Evolutionary conservation across 352 stramenopile species (phyloP).

Genomic region (Thalassiosira sp.): DNA sequence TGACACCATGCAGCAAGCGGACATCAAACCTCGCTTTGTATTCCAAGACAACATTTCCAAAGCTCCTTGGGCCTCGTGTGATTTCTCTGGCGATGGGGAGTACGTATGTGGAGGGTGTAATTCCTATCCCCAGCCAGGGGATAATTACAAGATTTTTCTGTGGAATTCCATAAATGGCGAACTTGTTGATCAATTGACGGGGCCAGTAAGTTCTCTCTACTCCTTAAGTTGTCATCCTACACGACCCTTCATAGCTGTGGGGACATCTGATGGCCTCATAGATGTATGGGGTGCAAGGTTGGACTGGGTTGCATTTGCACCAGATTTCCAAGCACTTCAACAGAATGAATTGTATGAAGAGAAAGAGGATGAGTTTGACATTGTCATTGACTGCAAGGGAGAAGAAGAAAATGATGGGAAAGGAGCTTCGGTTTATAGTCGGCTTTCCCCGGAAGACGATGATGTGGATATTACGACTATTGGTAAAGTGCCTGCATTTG

Average conservation of each 20-base stretch:
- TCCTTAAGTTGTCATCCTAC: constrained; percentile 76
- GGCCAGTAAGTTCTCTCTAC: constrained; percentile 60
- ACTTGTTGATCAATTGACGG: constrained; percentile 75
- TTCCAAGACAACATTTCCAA: constrained; percentile 77
- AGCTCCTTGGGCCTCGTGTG: constrained; percentile 66
- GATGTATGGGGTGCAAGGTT: constrained; percentile 74
- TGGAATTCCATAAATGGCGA: constrained; percentile 74
- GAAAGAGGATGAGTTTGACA: constrained; percentile 78
- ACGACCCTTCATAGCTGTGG: constrained; percentile 70
- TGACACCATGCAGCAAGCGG: not conserved
- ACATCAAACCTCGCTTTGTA: constrained; percentile 53
- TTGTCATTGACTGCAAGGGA: constrained; percentile 51
- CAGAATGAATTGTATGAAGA: constrained; percentile 80
- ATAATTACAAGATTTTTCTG: constrained; percentile 78
- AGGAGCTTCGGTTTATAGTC: not conserved
- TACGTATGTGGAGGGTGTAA: constrained; percentile 75
- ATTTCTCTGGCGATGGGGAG: constrained; percentile 74
- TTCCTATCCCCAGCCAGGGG: constrained; percentile 47
- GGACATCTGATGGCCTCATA: constrained; percentile 71
- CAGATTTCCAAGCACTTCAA: constrained; percentile 78
- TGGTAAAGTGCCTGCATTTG: constrained; percentile 62
- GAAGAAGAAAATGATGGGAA: constrained; percentile 19
- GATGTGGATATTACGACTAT: constrained; percentile 69
- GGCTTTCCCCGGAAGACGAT: constrained; percentile 33
- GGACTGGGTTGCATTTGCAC: constrained; percentile 78